Conservation (phyloP, 2,329 filamentous ascomycete species). For the Fusarium globosum region DNA sequence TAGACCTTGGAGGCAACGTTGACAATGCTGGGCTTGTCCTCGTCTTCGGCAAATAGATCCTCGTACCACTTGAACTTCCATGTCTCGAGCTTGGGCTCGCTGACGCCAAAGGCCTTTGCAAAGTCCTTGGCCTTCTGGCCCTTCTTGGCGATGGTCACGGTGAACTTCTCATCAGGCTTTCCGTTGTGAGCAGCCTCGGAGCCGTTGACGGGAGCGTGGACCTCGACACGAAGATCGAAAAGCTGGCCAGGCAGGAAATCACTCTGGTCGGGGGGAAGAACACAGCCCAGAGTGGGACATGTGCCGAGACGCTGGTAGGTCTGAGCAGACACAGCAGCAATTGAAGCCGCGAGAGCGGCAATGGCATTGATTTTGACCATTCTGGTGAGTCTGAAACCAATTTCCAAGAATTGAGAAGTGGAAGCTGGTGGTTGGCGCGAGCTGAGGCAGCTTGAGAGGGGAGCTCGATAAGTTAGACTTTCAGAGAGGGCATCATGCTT, state of each 20-base stretch:
- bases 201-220: conserved; percentile 84
- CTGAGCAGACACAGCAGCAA: conserved; percentile 61
- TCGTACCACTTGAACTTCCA: conserved; percentile 91
- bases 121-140: conserved; percentile 64
- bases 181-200: conserved; percentile 78
- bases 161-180: conserved; percentile 79
- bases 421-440: conserved; percentile 17
- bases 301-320: conserved; percentile 70
- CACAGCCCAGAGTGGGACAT: conserved; percentile 68
- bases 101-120: conserved; percentile 74
- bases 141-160: conserved; percentile 77
- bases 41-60: conserved; percentile 82
- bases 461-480: conserved; percentile 10
- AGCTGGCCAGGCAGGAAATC: conserved; percentile 87
- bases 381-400: conserved; percentile 17
- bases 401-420: conserved; percentile 1
- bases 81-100: conserved; percentile 78
- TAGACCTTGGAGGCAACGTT: conserved; percentile 85
- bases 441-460: conserved; percentile 31
- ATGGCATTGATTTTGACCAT: conserved; percentile 53
- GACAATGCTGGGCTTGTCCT: conserved; percentile 75
- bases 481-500: conserved; percentile 34
- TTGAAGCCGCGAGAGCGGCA: conserved; percentile 49
- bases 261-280: conserved; percentile 72
- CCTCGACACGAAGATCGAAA: conserved; percentile 85